phyloP scores from a whole-genome alignment of 2,329 filamentous ascomycete species.

The Penicillium sp. region DNA sequence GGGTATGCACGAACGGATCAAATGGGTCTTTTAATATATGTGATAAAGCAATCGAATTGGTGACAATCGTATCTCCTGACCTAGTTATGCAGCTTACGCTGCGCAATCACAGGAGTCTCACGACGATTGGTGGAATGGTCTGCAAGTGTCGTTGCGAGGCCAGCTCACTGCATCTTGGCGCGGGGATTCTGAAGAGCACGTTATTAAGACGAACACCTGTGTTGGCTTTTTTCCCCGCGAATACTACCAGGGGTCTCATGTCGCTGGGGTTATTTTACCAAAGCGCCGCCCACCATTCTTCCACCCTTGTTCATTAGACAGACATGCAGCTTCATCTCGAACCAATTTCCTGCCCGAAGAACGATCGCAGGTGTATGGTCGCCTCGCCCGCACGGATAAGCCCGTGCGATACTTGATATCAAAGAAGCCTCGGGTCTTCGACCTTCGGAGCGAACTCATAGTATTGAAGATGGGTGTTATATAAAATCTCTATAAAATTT shows the following conservation, averaged over 20 bases:
- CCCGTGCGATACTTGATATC: neutral
- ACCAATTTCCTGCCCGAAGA: neutral
- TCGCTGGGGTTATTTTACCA: neutral
- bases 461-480: neutral
- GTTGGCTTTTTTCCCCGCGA: neutral
- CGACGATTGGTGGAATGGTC: neutral
- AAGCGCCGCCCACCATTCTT: neutral
- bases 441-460: neutral
- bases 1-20: conserved; percentile 3
- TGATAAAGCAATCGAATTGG: neutral
- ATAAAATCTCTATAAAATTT: neutral
- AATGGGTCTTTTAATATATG: neutral
- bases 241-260: neutral
- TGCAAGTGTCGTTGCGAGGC: neutral
- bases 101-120: neutral
- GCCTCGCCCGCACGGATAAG: neutral
- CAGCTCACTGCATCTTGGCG: neutral
- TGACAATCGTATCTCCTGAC: neutral
- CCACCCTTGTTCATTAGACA: neutral
- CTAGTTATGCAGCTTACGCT: conserved; percentile 6
- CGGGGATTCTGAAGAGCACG: neutral
- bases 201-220: neutral
- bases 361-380: neutral
- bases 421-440: neutral
- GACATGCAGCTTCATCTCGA: neutral